A percentile compares a stretch with the other conserved stretches of the same genome.
Evolutionary conservation across 371 early-diverging fungal species (phyloP).

Genomic region (Mucor lusitanicus): DNA sequence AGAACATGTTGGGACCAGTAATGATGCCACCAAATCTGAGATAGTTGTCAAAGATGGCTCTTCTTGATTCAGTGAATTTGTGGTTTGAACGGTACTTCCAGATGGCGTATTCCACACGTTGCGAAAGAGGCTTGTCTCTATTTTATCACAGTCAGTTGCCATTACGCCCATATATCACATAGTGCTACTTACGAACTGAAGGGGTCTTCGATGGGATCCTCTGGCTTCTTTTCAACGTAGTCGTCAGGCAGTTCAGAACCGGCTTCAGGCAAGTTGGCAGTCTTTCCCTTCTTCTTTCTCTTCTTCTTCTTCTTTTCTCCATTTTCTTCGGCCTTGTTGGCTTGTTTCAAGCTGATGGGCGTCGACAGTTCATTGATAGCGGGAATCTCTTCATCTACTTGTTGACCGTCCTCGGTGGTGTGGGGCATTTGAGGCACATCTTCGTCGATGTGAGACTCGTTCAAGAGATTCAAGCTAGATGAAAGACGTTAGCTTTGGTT

Average conservation of each 20-base stretch:
- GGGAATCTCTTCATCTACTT: slow-evolving; percentile 10
- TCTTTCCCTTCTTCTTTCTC: slow-evolving; percentile 57
- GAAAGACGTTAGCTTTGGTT: background rate
- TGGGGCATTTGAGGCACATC: background rate
- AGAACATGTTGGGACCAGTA: slow-evolving; percentile 57
- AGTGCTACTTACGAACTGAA: slow-evolving; percentile 39
- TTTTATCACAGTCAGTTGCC: background rate
- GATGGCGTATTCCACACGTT: slow-evolving; percentile 61
- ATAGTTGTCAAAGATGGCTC: slow-evolving; percentile 50
- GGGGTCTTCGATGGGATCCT: slow-evolving; percentile 49
- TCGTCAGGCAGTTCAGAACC: slow-evolving; percentile 45
- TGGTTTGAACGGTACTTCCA: slow-evolving; percentile 61
- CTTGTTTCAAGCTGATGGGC: slow-evolving; percentile 30
- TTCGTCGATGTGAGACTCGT: background rate
- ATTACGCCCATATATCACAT: background rate
- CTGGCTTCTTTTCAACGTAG: slow-evolving; percentile 38
- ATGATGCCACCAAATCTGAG: slow-evolving; percentile 60
- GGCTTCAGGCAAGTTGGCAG: slow-evolving; percentile 52
- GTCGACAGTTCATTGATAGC: slow-evolving; percentile 28
- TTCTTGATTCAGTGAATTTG: slow-evolving; percentile 41
- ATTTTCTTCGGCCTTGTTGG: background rate
- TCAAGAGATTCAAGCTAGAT: background rate
- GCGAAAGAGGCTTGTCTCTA: slow-evolving; percentile 45
- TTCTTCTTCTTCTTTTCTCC: slow-evolving; percentile 55
- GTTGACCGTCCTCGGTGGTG: background rate